Evolutionary conservation across 768 basidiomycete species (phyloP).

Genomic region (Xerocomus potaroensis): DNA sequence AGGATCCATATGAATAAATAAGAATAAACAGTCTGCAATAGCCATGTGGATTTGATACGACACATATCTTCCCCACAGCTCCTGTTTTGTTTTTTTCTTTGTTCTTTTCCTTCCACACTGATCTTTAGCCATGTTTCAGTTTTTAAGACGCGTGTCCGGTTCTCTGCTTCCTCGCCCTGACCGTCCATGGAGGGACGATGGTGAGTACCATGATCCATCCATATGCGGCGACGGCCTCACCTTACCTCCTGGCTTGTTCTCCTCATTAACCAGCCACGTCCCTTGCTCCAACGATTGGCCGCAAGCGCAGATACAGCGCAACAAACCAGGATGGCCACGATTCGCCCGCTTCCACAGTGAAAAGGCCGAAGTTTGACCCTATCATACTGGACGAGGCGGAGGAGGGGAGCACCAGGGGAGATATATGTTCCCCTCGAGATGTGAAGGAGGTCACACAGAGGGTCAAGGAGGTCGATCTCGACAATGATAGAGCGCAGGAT

Average conservation of each 20-base stretch:
- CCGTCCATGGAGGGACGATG: conserved; percentile 74
- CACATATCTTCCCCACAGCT: no score
- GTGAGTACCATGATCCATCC: conserved; percentile 39
- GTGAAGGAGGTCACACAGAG: conserved; percentile 72
- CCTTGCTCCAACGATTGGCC: conserved; percentile 63
- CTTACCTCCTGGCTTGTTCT: conserved; percentile 7
- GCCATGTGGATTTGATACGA: background rate
- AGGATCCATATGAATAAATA: conserved; percentile 20
- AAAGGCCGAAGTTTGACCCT: conserved; percentile 30
- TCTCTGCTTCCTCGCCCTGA: conserved; percentile 68
- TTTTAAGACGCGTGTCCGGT: conserved; percentile 67
- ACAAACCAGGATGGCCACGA: conserved; percentile 38
- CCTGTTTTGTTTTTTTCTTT: background rate
- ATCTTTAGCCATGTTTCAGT: conserved; percentile 48
- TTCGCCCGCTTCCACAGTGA: conserved; percentile 20
- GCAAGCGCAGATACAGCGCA: conserved; percentile 61
- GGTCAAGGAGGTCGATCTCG: conserved; percentile 64
- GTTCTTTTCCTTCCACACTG: background rate
- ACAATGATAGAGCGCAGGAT: conserved; percentile 20
- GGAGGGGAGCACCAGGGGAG: conserved; percentile 7
- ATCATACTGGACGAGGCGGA: conserved; percentile 26
- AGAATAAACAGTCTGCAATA: conserved; percentile 16
- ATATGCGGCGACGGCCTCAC: conserved; percentile 2
- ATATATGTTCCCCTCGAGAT: conserved; percentile 28
- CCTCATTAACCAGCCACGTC: conserved; percentile 53